Base-by-base conservation (phyloP, 495 filamentous ascomycete species). In the Acidiella bohemica region DNA sequence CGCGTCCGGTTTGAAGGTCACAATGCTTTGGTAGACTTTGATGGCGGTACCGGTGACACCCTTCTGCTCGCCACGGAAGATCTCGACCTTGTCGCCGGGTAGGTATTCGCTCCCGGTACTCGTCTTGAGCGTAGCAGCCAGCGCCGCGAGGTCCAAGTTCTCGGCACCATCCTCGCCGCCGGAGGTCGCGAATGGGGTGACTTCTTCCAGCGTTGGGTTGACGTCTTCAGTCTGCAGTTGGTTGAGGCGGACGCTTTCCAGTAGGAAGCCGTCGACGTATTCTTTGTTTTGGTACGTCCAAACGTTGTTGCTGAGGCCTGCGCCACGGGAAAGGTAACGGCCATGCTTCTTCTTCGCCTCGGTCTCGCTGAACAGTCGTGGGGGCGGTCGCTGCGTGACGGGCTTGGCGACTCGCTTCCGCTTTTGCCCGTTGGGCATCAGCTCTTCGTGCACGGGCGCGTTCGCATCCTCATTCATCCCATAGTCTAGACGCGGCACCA, bases 1-100 rank as follows among this genome's bases (percentile, higher is more conserved):
- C 21, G 47, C 32, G 11, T 42, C 47, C n/a, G 96, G 84, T 49
- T 71, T 65, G 50, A 99, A 68, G 10, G 84, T 85, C 28, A 99
- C 84, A 57, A 99, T 93, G 46, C 95, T 85, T 19, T 76, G 77
- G 12, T 81, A 76, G n/a, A 94, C 88, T 20, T 84, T 80, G 21
- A 80, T 75, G 1, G 82, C 85, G 51, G 77, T 83, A 49, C 92
- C 92, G 25, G 78, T 62, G 14, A 95, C 75, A 32, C 92, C 92
- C 46, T 82, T 81, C 57, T 99, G 92, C 61, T 99, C 92, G 42
- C 92, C 92, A 45, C 92, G 77, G 53, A 84, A 96, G 31, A 99
- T 82, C 57, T 96, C 92, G 9, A 97, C 86, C 4, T 83, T 74
- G 52, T 99, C 92, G 18, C 92, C 92, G 0, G 85, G 82, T 2